Conservation (phyloP, 345 rosid genomes). For the Camelina hispida region DNA sequence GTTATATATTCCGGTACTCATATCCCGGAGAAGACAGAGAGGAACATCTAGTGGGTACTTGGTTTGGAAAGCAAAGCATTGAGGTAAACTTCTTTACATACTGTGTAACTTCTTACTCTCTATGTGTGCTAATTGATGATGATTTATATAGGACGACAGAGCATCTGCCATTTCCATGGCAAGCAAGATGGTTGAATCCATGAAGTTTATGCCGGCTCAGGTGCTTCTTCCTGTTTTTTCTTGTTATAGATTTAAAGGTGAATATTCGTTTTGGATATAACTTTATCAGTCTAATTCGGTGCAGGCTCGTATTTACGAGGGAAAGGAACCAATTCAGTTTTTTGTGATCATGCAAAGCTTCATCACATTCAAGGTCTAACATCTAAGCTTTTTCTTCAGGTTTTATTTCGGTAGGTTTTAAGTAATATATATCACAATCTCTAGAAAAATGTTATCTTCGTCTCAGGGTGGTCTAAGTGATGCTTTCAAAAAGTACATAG, state of each 20-base stretch:
- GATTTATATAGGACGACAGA: constrained; percentile 72
- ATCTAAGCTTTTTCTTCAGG: not conserved
- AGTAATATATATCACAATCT: constrained; percentile 3
- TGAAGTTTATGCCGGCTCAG: constrained; percentile 84
- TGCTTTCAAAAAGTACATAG: constrained; percentile 78
- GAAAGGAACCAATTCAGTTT: constrained; percentile 90
- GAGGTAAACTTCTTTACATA: constrained; percentile 57
- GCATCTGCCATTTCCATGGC: constrained; percentile 74
- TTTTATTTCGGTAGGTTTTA: constrained; percentile 10
- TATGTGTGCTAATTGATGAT: constrained; percentile 32
- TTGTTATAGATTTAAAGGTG: constrained; percentile 7
- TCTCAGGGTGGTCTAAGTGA: constrained; percentile 90
- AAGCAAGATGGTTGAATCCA: constrained; percentile 82
- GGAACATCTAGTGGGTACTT: constrained; percentile 87
- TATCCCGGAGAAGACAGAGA: constrained; percentile 95
- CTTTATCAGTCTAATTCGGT: constrained; percentile 28
- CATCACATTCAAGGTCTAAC: constrained; percentile 78
- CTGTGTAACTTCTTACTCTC: constrained; percentile 5
- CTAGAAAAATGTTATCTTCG: not conserved
- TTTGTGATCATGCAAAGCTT: constrained; percentile 88
- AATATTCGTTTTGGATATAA: not conserved
- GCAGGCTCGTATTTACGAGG: constrained; percentile 89
- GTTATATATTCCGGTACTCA: constrained; percentile 86
- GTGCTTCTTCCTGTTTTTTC: constrained; percentile 45
- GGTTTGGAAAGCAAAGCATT: constrained; percentile 93